A percentile compares a stretch with the other conserved stretches of the same genome.
phyloP scores from a whole-genome alignment of 306 rosid species.

The Cucumis melo region DNA sequence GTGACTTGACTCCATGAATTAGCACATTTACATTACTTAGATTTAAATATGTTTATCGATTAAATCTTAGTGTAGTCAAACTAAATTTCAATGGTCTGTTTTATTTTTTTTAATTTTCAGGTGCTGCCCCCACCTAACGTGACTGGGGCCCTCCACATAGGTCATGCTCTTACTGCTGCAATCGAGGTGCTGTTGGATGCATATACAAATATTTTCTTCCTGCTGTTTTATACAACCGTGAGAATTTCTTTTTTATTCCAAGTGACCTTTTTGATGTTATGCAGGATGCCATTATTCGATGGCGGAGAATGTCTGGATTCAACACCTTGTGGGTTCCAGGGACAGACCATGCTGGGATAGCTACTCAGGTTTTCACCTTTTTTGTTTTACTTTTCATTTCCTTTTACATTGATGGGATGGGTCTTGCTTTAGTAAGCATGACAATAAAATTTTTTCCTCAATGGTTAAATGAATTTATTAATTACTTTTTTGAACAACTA shows the following conservation, averaged over 20 bases:
- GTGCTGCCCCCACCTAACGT: slow-evolving; percentile 94
- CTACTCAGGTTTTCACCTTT: slow-evolving; percentile 66
- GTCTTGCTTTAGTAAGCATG: neutral
- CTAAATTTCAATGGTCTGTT: neutral
- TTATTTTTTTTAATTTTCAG: slow-evolving; percentile 22
- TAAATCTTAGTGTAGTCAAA: neutral
- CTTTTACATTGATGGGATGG: neutral
- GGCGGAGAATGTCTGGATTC: slow-evolving; percentile 91
- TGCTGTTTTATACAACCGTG: neutral
- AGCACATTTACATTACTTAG: neutral
- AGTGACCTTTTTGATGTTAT: slow-evolving; percentile 9
- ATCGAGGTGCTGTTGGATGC: slow-evolving; percentile 42
- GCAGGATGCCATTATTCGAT: slow-evolving; percentile 91
- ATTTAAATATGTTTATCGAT: neutral
- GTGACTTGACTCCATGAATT: neutral
- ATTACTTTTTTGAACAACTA: too few species aligned
- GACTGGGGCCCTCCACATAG: slow-evolving; percentile 94
- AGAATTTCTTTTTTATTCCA: neutral
- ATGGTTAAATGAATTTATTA: neutral
- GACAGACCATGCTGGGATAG: slow-evolving; percentile 96
- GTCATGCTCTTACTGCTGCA: slow-evolving; percentile 94
- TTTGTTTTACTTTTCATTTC: neutral
- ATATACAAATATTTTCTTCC: neutral
- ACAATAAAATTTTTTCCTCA: neutral
- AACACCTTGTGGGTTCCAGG: slow-evolving; percentile 97